Conservation (phyloP, 805 yeast species). For the Pichia gijzeniarum region DNA sequence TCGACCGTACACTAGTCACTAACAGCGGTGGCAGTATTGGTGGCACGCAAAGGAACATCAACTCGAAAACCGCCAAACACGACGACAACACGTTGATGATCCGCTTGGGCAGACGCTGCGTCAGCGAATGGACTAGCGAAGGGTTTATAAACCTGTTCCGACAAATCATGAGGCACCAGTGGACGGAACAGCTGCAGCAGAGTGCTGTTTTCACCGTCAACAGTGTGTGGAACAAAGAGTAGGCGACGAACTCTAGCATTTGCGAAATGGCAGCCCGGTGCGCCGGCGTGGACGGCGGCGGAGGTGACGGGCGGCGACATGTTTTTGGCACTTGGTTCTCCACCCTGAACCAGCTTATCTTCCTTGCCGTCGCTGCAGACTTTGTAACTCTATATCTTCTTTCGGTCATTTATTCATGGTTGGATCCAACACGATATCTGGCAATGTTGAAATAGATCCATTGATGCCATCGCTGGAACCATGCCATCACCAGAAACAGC, state of each 20-base stretch:
- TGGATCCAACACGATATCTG: not conserved
- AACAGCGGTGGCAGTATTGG: not conserved
- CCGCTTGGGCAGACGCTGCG: conserved; percentile 27
- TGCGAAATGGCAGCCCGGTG: too few relatives aligned
- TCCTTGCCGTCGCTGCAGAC: too few relatives aligned
- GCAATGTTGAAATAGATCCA: not conserved
- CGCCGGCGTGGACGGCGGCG: too few relatives aligned
- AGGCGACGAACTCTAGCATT: not conserved
- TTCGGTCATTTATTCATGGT: not conserved
- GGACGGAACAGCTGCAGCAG: conserved; percentile 26
- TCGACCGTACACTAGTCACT: conserved; percentile 11
- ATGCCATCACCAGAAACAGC: not conserved
- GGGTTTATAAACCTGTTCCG: conserved; percentile 23
- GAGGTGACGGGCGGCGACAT: not conserved
- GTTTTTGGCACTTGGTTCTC: not conserved
- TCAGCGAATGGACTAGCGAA: conserved; percentile 23
- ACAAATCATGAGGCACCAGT: conserved; percentile 21
- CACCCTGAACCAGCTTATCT: not conserved
- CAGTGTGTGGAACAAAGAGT: conserved; percentile 15
- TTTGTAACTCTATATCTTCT: too few relatives aligned
- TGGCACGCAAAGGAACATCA: not conserved
- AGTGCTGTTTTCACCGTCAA: conserved; percentile 23
- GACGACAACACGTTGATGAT: conserved; percentile 23
- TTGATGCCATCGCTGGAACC: not conserved
- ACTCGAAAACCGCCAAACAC: conserved; percentile 10